Evolutionary conservation across 2,329 filamentous ascomycete species (phyloP).

Genomic region (Graphium sp.): DNA sequence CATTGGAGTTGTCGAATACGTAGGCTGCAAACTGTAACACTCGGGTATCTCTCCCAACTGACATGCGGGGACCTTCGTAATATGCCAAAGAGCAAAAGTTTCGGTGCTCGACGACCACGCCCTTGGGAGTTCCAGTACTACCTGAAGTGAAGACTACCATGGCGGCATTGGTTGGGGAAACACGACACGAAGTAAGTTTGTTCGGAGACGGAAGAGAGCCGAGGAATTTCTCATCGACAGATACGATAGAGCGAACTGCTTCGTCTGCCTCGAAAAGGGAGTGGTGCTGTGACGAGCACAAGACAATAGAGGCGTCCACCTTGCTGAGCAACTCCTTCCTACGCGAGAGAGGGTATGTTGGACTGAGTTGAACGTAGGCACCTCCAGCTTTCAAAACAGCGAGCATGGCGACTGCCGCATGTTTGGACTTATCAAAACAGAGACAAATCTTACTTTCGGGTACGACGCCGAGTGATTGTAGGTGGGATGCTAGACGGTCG

Average conservation of each 20-base stretch:
- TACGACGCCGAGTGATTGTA: constrained; percentile 9
- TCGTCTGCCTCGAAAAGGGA: too few relatives aligned
- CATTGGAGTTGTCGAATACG: constrained; percentile 6
- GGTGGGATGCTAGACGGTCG: constrained; percentile 6
- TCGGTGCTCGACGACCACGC: constrained; percentile 17
- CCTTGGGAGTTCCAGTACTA: constrained; percentile 31
- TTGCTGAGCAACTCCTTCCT: constrained; percentile 6
- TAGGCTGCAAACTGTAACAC: constrained; percentile 8
- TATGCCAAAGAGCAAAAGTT: neutral
- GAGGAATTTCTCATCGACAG: too few relatives aligned
- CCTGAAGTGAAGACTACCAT: constrained; percentile 35
- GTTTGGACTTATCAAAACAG: constrained; percentile 13
- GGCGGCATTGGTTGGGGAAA: constrained; percentile 1
- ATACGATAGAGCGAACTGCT: too few relatives aligned
- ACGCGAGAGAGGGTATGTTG: constrained; percentile 7
- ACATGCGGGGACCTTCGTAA: neutral
- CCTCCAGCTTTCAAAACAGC: constrained; percentile 11
- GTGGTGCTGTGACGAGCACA: neutral
- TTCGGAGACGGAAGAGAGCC: constrained; percentile 4
- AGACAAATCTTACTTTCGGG: constrained; percentile 12
- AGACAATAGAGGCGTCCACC: constrained; percentile 5
- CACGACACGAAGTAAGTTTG: constrained; percentile 4
- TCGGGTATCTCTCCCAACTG: neutral
- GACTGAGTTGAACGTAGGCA: constrained; percentile 9
- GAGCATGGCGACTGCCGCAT: constrained; percentile 10